These are phyloP conservation scores for Fusarium mundagurra DNA, from an alignment of 2,329 filamentous ascomycete genomes.

Conservation along the genomic window DNA sequence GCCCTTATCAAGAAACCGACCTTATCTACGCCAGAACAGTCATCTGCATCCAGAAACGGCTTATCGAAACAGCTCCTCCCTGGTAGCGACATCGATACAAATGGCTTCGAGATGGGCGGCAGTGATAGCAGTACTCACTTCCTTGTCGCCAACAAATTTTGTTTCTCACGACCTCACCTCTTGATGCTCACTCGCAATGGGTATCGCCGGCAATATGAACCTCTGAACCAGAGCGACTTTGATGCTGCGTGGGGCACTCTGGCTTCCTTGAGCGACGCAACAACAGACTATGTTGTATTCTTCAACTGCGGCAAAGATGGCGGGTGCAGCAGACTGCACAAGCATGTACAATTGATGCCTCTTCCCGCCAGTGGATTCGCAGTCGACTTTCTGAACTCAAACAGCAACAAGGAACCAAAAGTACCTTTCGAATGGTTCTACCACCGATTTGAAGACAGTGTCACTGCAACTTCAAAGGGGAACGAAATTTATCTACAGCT, in stretches of 20 bases:
- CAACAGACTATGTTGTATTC: not conserved
- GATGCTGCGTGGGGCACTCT: not conserved
- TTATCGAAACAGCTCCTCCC: not conserved
- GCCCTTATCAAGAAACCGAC: slow-evolving; percentile 6
- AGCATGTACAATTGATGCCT: not conserved
- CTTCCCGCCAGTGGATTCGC: not conserved
- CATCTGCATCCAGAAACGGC: not conserved
- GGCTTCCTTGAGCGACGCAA: not conserved
- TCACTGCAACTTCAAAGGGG: fast-evolving
- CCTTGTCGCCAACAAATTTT: slow-evolving; percentile 2
- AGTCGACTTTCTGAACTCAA: not conserved
- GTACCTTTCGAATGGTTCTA: not conserved
- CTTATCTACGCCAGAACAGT: not conserved
- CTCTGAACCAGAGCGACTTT: not conserved
- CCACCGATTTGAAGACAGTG: not conserved
- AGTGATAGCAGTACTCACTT: not conserved
- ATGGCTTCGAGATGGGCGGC: not conserved
- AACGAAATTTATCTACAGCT: not conserved
- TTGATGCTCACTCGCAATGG: slow-evolving; percentile 3
- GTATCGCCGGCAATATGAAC: not conserved
- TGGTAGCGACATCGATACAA: not conserved
- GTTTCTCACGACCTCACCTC: slow-evolving; percentile 1
- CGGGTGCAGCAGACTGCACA: not conserved
- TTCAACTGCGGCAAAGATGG: not conserved
- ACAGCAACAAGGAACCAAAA: not conserved